Evolutionary conservation across 2,329 filamentous ascomycete species (phyloP), one percentile per base, ranked within the genome.

Genomic region (Cladorrhinum sp.): DNA sequence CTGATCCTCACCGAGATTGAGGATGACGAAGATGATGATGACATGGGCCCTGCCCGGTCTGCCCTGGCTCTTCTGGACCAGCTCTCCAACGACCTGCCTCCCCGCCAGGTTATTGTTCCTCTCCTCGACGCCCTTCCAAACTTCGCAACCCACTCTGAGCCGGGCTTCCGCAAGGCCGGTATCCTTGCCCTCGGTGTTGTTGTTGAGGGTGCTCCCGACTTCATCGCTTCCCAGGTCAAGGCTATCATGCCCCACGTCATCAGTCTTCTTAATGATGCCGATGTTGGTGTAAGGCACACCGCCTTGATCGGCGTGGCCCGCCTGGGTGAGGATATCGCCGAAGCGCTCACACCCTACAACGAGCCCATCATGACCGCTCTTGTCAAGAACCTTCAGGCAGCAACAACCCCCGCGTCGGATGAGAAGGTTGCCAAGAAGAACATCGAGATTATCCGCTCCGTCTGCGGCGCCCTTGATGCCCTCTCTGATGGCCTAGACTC

Each of bases 171-270:
- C 62, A 90, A 93, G 76, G 93, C 93, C 58, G 93, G 91, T 76
- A 95, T 98, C 72, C 83, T 98, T 64, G 89, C 93, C 53, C 84
- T 99, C 4, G 93, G 93, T 62, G 96, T 93, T 80, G 93, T 91
- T 68, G 93, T 96, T 57, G 95, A 98, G 80, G 95, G 95, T 68
- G 93, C 95, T 27, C 95, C 95, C 16, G 95, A 99, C 75, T 99
- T 98, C 77, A 92, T 98, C 71, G 92, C 91, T 65, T 96, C 93
- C 20, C 95, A 99, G 77, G 85, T 98, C 64, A 83, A 89, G 70
- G 85, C 89, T 66, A 89, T 98, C 66, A 85, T 98, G 74, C 95
- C 95, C 53, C 82, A 91, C 68, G 87, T 98, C 61, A 82, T 97
- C 60, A 87, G 86, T 70, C 83, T 98, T 8, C 85, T 99, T 41